A percentile compares a stretch with the other conserved stretches of the same genome.
phyloP scores from a whole-genome alignment of 1,139 yeast genomes.

The Entelexis paramagnoliae region DNA sequence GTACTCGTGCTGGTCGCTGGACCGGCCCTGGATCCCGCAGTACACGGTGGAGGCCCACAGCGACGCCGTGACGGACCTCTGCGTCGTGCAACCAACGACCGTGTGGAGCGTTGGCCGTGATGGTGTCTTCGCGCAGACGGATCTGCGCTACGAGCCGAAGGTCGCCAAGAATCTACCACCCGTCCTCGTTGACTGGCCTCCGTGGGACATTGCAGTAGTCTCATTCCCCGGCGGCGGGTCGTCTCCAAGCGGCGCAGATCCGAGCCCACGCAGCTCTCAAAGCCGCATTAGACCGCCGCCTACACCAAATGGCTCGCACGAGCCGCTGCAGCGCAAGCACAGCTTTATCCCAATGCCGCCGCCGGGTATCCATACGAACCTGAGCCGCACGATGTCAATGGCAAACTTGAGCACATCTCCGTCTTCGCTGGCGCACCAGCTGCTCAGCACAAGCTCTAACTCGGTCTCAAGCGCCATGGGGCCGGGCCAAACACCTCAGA shows the following conservation, averaged over 20 bases:
- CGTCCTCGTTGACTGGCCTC: conserved; percentile 51
- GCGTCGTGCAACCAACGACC: conserved; percentile 42
- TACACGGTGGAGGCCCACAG: conserved; percentile 49
- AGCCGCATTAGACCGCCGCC: background rate
- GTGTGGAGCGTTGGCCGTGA: conserved; percentile 47
- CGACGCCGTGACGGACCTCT: conserved; percentile 42
- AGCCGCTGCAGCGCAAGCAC: background rate
- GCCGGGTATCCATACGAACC: background rate
- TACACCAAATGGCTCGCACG: background rate
- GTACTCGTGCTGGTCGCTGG: conserved; percentile 44
- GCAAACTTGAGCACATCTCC: conserved; percentile 5
- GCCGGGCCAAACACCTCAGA: background rate
- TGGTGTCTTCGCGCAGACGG: conserved; percentile 46
- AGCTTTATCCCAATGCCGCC: background rate
- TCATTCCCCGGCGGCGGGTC: conserved; percentile 8
- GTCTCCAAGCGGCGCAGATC: background rate
- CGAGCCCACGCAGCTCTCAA: background rate
- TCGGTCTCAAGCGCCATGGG: background rate
- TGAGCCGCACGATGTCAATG: conserved; percentile 3
- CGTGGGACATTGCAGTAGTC: conserved; percentile 33
- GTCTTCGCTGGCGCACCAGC: conserved; percentile 1
- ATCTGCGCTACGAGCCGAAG: conserved; percentile 41
- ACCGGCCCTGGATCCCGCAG: conserved; percentile 65
- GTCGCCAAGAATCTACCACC: conserved; percentile 47
- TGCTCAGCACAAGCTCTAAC: conserved; percentile 1